phyloP scores from a whole-genome alignment of 306 rosid species.

The Vigna radiata region DNA sequence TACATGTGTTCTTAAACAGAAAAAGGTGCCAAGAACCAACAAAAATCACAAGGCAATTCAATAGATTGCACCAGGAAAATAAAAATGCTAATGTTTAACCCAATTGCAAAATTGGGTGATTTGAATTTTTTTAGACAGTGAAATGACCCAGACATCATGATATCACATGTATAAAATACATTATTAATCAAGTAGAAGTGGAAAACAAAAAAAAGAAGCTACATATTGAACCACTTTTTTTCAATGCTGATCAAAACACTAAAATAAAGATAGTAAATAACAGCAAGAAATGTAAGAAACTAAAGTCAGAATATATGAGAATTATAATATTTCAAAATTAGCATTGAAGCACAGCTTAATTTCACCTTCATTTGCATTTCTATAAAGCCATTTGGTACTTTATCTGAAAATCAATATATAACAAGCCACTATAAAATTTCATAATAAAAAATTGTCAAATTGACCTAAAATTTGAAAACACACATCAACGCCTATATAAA shows the following conservation, averaged over 20 bases:
- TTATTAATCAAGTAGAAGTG: background rate
- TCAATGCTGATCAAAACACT: background rate
- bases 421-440: conserved; percentile 34
- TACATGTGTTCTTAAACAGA: too few species aligned
- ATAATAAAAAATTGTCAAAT: conserved; percentile 35
- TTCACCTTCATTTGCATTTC: conserved; percentile 43
- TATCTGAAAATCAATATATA: conserved; percentile 39
- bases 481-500: too few species aligned
- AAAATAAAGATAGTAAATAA: background rate
- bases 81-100: background rate
- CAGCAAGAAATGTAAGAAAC: conserved; percentile 6
- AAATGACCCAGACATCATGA: background rate
- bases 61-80: too few species aligned
- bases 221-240: too few species aligned
- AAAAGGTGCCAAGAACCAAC: too few species aligned
- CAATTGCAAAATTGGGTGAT: background rate
- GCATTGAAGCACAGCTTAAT: conserved; percentile 35
- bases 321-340: conserved; percentile 39
- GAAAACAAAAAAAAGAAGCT: too few species aligned
- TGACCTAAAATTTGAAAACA: too few species aligned
- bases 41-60: too few species aligned
- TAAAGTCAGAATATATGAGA: conserved; percentile 10
- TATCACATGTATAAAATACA: background rate
- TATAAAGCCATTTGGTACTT: conserved; percentile 52
- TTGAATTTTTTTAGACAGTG: background rate